phyloP scores from a whole-genome alignment of 1,284 basidiomycete genomes.

The Singerocomus inundabilis region DNA sequence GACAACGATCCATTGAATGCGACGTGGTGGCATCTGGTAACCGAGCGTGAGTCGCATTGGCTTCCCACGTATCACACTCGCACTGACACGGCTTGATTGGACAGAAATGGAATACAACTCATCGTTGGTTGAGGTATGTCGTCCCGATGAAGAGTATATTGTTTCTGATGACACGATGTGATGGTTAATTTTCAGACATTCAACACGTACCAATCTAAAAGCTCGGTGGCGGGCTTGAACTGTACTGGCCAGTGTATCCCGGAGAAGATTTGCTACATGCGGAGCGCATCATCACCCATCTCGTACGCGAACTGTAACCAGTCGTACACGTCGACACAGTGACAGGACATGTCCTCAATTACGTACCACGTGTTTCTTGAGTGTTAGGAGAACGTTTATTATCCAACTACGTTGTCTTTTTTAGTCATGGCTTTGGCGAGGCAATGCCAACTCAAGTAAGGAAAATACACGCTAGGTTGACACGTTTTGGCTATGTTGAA shows the following conservation, averaged over 20 bases:
- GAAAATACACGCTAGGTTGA: no score
- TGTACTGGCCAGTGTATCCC: constrained; percentile 40
- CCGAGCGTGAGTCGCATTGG: constrained; percentile 35
- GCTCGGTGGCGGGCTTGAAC: constrained; percentile 29
- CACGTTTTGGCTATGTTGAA: no score
- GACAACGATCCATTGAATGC: constrained; percentile 45
- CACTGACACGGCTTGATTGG: background rate
- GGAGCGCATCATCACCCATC: constrained; percentile 39
- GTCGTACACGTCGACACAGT: constrained; percentile 36
- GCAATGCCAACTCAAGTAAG: no score
- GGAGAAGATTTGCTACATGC: constrained; percentile 48
- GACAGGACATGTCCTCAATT: background rate
- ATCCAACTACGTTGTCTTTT: no score
- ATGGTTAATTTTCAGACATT: constrained; percentile 32
- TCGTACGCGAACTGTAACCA: constrained; percentile 38
- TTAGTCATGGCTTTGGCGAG: no score
- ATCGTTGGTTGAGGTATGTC: constrained; percentile 35
- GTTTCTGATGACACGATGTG: background rate
- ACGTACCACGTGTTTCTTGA: background rate
- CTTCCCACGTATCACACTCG: no score
- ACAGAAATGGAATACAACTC: constrained; percentile 41
- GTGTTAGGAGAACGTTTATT: no score
- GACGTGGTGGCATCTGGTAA: constrained; percentile 50
- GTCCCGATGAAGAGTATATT: background rate
- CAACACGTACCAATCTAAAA: constrained; percentile 45